Evolutionary conservation across 2,329 filamentous ascomycete species (phyloP), one percentile per base, ranked within the genome.

Genomic region (Botrytis byssoidea): DNA sequence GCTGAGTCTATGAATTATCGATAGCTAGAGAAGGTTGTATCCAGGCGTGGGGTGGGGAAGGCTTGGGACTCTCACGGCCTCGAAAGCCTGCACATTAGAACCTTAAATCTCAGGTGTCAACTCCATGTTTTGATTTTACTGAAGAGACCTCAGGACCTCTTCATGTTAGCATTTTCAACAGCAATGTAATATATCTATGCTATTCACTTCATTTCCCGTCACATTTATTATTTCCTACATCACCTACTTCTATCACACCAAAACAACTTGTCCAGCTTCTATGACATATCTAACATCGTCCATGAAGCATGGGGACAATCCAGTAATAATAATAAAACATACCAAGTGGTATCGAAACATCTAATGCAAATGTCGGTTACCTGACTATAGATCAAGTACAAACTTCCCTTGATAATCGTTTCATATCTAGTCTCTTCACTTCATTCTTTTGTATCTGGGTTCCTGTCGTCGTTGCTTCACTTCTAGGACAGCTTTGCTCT

Each of bases 401-500:
- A 14, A 8, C 10, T 0, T 29, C 48, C 25, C 10, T 55, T 5
- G 12, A 55, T 55, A 12, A 9, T 14, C 25, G 4, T 14, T n/a
- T 55, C 5, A 6, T 6, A 55, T 55, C 4, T 55, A 7, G 25
- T 6, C 8, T 55, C 51, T 16, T 18, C 76, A 90, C 89, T 70
- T 89, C 89, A 0, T 82, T 90, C 16, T 85, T 88, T 48, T 84
- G 86, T 5, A 83, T 90, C 74, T 87, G 87, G 83, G 88, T 86
- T 86, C 86, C 86, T 71, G 86, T 86, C 3, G 78, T 85, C 22
- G 78, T 87, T 0, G 85, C 86, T 22, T 82, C 86, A 6, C 74
- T 90, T 25, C 83, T 90, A 9, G 89, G 88, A 16, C 83, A 90
- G 0, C 83, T 90, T 2, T 88, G 85, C 59, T 82, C 91, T 14